These are phyloP conservation scores for Gremmenia infestans DNA, from an alignment of 2,329 filamentous ascomycete genomes.

Conservation along the genomic window DNA sequence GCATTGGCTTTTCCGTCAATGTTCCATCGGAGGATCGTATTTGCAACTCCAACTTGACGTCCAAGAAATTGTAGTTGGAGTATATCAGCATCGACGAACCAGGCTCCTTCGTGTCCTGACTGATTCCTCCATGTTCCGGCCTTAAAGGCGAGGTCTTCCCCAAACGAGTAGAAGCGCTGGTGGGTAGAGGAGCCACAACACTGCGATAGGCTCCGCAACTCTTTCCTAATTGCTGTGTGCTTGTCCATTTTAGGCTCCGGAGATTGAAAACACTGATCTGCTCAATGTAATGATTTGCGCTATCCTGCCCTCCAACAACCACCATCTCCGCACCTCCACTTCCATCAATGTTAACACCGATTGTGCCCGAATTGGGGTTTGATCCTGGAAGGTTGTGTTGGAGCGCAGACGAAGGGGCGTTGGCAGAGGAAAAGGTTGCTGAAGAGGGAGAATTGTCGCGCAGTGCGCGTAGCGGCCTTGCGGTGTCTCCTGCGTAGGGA, in stretches of 20 bases:
- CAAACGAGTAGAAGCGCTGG: constrained; percentile 59
- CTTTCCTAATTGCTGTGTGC: constrained; percentile 78
- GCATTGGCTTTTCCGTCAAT: constrained; percentile 84
- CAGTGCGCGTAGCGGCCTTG: constrained; percentile 97
- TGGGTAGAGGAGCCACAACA: constrained; percentile 79
- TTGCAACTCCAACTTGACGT: constrained; percentile 93
- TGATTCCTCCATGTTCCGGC: constrained; percentile 37
- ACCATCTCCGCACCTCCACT: constrained; percentile 94
- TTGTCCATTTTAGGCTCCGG: constrained; percentile 91
- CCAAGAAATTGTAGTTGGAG: constrained; percentile 97
- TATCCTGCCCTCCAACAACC: constrained; percentile 93
- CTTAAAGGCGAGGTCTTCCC: constrained; percentile 48
- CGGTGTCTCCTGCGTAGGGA: constrained; percentile 74
- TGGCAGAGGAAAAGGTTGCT: constrained; percentile 78
- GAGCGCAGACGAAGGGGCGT: constrained; percentile 78
- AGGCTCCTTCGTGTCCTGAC: constrained; percentile 50
- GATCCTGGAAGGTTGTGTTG: constrained; percentile 80
- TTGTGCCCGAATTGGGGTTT: constrained; percentile 81
- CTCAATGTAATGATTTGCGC: constrained; percentile 97
- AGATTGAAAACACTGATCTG: constrained; percentile 98
- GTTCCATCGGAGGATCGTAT: constrained; percentile 79
- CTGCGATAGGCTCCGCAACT: constrained; percentile 96
- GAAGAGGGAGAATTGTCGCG: constrained; percentile 84
- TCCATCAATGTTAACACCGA: constrained; percentile 86
- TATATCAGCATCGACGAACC: constrained; percentile 87